Evolutionary conservation across 2,329 filamentous ascomycete species (phyloP), one percentile per base, ranked within the genome.

Genomic region (Aspergillus sp.): DNA sequence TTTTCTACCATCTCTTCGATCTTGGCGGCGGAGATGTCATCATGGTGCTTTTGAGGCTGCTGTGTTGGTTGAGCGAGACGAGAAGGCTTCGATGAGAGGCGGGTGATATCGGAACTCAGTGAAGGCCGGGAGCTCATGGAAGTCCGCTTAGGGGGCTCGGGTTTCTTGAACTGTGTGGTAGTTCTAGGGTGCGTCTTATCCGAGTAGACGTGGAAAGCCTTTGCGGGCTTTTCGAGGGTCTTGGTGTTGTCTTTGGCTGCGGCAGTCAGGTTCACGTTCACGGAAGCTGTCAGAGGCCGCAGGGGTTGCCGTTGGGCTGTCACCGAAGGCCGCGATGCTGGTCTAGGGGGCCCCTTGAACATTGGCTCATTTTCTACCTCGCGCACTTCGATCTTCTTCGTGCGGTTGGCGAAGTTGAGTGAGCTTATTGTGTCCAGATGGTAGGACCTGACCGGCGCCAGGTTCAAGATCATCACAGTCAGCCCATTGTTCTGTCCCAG

Each of bases 351-450:
- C 57, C 90, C 88, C 72, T 91, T 92, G 80, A 91, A 96, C 43
- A 97, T 89, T 4, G 96, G 89, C 72, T 97, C 92, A 71, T 98
- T 98, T 76, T 98, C 94, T 60, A 97, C 91, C 75, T 98, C 95
- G 54, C 92, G 89, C 10, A 97, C 90, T 75, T 98, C 94, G 67
- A 98, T 97, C 71, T 96, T 92, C 81, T 97, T 97, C 23, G 94
- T 96, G 10, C 94, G 86, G 55, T 95, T 97, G 70, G 93, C 95
- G 71, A 98, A 95, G 72, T 97, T 97, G 56, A 98, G 81, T 64
- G 93, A 97, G 77, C 91, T 96, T 5, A 97, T 83, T 0, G 94
- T 97, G 74, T 98, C 94, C 41, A 97, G 84, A 71, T 98, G 94
- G 73, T 96, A 98, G 68, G 91, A 92, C 63, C 91, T 87, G n/a